phyloP scores from a whole-genome alignment of 2,329 filamentous ascomycete genomes.

The Verticillium nubilum region DNA sequence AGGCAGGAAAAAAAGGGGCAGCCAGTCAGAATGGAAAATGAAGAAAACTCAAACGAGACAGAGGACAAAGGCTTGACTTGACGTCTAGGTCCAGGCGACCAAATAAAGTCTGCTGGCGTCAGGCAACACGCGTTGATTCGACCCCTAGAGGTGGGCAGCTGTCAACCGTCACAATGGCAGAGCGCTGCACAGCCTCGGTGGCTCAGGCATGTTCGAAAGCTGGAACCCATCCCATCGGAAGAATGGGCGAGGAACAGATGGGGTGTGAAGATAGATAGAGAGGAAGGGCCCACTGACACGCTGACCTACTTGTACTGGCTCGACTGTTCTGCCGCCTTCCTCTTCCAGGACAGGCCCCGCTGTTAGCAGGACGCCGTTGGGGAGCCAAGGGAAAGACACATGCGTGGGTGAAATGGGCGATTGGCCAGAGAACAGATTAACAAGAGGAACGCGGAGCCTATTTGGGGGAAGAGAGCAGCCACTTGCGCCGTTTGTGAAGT shows the following conservation, averaged over 20 bases:
- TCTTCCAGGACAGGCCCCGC: not conserved
- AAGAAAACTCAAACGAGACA: not conserved
- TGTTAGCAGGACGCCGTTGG: not conserved
- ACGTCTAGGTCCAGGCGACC: not conserved
- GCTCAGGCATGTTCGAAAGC: too few species aligned
- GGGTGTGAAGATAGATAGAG: not conserved
- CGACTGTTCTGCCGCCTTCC: not conserved
- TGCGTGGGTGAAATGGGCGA: not conserved
- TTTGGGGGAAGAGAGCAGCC: not conserved
- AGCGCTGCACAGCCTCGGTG: too few species aligned
- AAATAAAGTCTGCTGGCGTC: not conserved
- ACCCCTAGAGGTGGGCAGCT: not conserved
- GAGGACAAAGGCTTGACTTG: not conserved
- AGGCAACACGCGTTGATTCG: not conserved
- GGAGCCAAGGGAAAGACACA: not conserved
- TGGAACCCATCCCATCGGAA: not conserved
- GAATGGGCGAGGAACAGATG: not conserved
- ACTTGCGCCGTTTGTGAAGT: not conserved
- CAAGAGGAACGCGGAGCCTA: not conserved
- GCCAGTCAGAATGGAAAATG: not conserved
- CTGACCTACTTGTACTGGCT: not conserved
- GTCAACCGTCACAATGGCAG: not conserved
- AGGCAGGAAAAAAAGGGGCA: too few species aligned
- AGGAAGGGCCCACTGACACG: not conserved
- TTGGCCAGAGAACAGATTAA: not conserved